Evolutionary conservation across 2,329 filamentous ascomycete genomes (phyloP).

Genomic region (Aspergillus awamori): DNA sequence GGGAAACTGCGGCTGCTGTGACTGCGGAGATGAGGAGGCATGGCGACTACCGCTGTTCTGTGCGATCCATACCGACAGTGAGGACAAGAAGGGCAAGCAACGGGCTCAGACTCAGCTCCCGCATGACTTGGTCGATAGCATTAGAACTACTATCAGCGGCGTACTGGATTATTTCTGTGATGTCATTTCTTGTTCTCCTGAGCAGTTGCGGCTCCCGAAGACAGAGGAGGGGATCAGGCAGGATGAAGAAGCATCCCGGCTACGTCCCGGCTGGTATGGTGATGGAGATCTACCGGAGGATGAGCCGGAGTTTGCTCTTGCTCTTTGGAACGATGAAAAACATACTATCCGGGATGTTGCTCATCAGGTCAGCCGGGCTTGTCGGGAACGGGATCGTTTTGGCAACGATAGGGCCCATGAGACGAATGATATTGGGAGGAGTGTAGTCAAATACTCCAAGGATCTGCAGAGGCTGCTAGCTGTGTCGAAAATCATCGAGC

Average conservation of each 20-base stretch:
- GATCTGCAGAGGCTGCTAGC: slow-evolving; percentile 73
- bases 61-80: slow-evolving; percentile 80
- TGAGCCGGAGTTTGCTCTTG: slow-evolving; percentile 75
- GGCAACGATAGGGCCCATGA: slow-evolving; percentile 79
- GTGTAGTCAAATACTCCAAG: slow-evolving; percentile 74
- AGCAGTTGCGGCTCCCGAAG: slow-evolving; percentile 86
- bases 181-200: slow-evolving; percentile 95
- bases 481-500: slow-evolving; percentile 85
- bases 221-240: slow-evolving; percentile 76
- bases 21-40: slow-evolving; percentile 93
- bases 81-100: slow-evolving; percentile 50
- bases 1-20: slow-evolving; percentile 93
- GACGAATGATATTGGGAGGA: slow-evolving; percentile 84
- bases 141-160: slow-evolving; percentile 82
- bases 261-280: slow-evolving; percentile 74
- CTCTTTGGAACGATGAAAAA: slow-evolving; percentile 98
- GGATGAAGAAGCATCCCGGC: slow-evolving; percentile 78
- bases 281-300: slow-evolving; percentile 63
- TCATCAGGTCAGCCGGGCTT: slow-evolving; percentile 87
- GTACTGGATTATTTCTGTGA: slow-evolving; percentile 95
- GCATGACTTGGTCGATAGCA: slow-evolving; percentile 72
- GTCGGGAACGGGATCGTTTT: slow-evolving; percentile 69
- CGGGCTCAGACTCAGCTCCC: slow-evolving; percentile 71
- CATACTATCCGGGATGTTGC: slow-evolving; percentile 91
- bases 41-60: slow-evolving; percentile 84